Evolutionary conservation across 208 protist genomes (phyloP), one percentile per base, ranked within the genome.

Genomic region (Wallacemonas sp.): DNA sequence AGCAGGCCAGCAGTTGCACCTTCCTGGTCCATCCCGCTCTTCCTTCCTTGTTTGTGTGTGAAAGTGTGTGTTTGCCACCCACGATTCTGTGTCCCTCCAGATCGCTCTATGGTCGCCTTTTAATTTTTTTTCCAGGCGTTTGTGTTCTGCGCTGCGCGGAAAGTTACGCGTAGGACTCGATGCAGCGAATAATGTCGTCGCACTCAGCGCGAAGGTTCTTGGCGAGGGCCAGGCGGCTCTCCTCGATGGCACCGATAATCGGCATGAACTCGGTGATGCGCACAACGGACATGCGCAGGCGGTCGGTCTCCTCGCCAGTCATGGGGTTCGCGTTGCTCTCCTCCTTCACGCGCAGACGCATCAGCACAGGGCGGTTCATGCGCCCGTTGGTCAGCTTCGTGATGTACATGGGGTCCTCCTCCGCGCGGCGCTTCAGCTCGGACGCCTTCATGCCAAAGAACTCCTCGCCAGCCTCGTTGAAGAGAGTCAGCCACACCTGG

Each of bases 401-500:
- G 23, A 97, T 75, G 72, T 84, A 93, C 61, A 81, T 82, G 32
- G 84, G 76, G 65, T 97, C 92, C 52, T 82, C 74, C 81, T 92
- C 87, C 16, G 82, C 66, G 22, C 77, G 70, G 46, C 76, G 75
- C 72, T 95, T 97, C 41, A 97, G 79, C 78, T 97, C 89, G 25
- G 76, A 31, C 23, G 92, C 92, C 23, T 81, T 39, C 82, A 95
- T 93, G 14, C 92, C 92, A 63, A 93, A 95, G 73, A 97, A 95
- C 61, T 95, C 87, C 1, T 86, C 65, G 32, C 87, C 92, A 2
- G 89, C 77, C 63, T 97, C 92, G 67, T 97, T 93, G 67, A 97
- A 97, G 12, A 95, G 67, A n/a, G 92, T 97, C 33, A 97, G 74
- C 92, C 92, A 97, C 79, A 79, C 79, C 80, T 94, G 89, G 3